Evolutionary conservation across 2,329 filamentous ascomycete species (phyloP).

Genomic region (Penicillium sp.): DNA sequence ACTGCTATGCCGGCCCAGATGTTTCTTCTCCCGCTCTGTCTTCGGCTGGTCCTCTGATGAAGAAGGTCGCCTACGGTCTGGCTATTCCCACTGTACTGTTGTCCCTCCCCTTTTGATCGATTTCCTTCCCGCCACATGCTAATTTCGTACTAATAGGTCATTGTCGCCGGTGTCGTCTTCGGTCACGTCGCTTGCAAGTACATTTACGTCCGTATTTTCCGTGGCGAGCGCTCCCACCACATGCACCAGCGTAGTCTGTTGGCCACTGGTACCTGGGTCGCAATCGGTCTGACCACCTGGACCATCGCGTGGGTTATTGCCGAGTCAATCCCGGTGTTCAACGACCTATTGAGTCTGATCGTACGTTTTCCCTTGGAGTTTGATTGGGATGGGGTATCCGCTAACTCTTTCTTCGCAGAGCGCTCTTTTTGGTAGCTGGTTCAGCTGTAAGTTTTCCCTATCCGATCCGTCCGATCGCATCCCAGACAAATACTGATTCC

Average conservation of each 20-base stretch:
- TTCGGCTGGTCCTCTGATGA: conserved; percentile 59
- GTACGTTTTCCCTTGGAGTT: conserved; percentile 17
- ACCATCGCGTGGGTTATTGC: conserved; percentile 66
- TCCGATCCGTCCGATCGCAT: no score
- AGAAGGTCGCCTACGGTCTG: conserved; percentile 67
- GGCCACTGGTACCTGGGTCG: conserved; percentile 61
- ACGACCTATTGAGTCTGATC: conserved; percentile 65
- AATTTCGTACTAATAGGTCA: conserved; percentile 48
- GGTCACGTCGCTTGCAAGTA: conserved; percentile 67
- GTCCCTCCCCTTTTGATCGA: no score
- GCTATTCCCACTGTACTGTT: conserved; percentile 61
- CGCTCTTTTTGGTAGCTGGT: conserved; percentile 67
- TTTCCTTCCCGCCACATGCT: not conserved
- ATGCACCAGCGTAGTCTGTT: conserved; percentile 53
- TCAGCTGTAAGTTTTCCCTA: conserved; percentile 52
- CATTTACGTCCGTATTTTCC: conserved; percentile 64
- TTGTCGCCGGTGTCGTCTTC: conserved; percentile 67
- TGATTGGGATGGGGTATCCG: no score
- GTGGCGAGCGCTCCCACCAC: conserved; percentile 56
- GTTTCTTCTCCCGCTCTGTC: conserved; percentile 68
- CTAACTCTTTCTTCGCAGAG: conserved; percentile 33
- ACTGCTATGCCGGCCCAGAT: conserved; percentile 63
- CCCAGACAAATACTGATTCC: conserved; percentile 9
- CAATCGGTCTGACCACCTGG: conserved; percentile 60
- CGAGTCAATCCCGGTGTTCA: conserved; percentile 69